Percentiles rank a stretch among this genome's conserved stretches.
Evolutionary conservation across 2,329 filamentous ascomycete species (phyloP).

Genomic region (Mollisia scopiformis): DNA sequence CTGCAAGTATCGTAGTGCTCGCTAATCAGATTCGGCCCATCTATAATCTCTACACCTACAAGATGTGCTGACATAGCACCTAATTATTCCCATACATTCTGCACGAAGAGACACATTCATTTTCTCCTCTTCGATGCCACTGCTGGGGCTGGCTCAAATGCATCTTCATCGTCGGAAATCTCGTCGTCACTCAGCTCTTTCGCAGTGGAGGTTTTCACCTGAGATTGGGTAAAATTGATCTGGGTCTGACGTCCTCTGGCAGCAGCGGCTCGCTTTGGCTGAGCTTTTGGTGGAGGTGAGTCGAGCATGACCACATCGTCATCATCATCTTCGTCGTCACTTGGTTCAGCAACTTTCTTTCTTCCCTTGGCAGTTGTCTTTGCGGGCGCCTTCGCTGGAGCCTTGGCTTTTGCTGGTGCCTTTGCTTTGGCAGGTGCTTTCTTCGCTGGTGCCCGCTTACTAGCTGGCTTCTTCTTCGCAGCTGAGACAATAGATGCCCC

Average conservation of each 20-base stretch:
- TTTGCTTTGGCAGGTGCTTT: slow-evolving; percentile 42
- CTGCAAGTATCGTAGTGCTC: neutral
- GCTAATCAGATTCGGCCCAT: neutral
- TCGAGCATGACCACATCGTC: slow-evolving; percentile 57
- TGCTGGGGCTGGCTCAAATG: slow-evolving; percentile 52
- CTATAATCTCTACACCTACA: neutral
- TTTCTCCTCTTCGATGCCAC: slow-evolving; percentile 20
- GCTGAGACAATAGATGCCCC: slow-evolving; percentile 43
- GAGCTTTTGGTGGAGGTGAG: slow-evolving; percentile 39
- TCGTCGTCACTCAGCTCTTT: slow-evolving; percentile 69
- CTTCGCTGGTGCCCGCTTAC: slow-evolving; percentile 39
- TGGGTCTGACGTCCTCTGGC: slow-evolving; percentile 48
- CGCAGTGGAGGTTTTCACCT: slow-evolving; percentile 39
- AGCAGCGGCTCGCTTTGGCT: slow-evolving; percentile 32
- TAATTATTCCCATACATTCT: neutral
- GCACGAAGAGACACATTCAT: neutral
- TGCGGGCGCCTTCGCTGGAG: slow-evolving; percentile 41
- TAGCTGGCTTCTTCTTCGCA: slow-evolving; percentile 26
- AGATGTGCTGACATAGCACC: neutral
- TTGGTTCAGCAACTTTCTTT: slow-evolving; percentile 41
- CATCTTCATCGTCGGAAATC: slow-evolving; percentile 57
- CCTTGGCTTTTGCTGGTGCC: slow-evolving; percentile 43
- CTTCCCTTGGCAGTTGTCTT: slow-evolving; percentile 43
- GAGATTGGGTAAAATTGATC: slow-evolving; percentile 51
- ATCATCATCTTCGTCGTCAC: slow-evolving; percentile 47